phyloP scores from a whole-genome alignment of 2,329 filamentous ascomycete genomes.

The Alternaria sp. region DNA sequence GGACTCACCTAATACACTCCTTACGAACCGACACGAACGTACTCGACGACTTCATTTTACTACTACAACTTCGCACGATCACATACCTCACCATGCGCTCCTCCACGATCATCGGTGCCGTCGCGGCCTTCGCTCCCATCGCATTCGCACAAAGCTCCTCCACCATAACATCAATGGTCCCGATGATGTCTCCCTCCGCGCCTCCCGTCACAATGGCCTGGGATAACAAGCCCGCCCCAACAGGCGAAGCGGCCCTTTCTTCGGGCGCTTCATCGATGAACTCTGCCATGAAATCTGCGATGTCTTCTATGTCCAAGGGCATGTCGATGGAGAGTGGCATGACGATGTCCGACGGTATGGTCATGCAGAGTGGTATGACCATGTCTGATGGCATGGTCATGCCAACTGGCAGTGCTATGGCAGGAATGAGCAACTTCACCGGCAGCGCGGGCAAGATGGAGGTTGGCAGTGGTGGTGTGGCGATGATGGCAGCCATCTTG shows the following conservation, averaged over 20 bases:
- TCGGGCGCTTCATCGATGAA: background rate
- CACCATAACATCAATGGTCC: slow-evolving; percentile 10
- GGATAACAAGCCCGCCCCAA: background rate
- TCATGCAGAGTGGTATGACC: slow-evolving; percentile 10
- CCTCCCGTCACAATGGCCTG: slow-evolving; percentile 30
- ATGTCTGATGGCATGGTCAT: slow-evolving; percentile 7
- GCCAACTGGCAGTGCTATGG: slow-evolving; percentile 31
- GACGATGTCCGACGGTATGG: slow-evolving; percentile 41
- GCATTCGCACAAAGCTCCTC: slow-evolving; percentile 14
- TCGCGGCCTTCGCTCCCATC: slow-evolving; percentile 14
- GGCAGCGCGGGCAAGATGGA: slow-evolving; percentile 12
- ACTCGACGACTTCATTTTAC: background rate
- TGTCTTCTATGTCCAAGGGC: slow-evolving; percentile 46
- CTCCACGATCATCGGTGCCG: slow-evolving; percentile 4
- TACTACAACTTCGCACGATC: background rate
- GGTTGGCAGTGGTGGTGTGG: slow-evolving; percentile 5
- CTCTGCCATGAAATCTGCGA: slow-evolving; percentile 39
- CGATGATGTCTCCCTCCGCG: slow-evolving; percentile 14
- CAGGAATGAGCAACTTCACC: slow-evolving; percentile 20
- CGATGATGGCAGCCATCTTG: slow-evolving; percentile 20
- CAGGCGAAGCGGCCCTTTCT: background rate
- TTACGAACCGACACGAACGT: slow-evolving; percentile 2
- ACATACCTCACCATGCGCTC: slow-evolving; percentile 6
- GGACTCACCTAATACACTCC: slow-evolving; percentile 21
- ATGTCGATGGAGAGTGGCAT: slow-evolving; percentile 32